phyloP scores from a whole-genome alignment of 768 basidiomycete species.

The Cantharellus cinnabarinus region DNA sequence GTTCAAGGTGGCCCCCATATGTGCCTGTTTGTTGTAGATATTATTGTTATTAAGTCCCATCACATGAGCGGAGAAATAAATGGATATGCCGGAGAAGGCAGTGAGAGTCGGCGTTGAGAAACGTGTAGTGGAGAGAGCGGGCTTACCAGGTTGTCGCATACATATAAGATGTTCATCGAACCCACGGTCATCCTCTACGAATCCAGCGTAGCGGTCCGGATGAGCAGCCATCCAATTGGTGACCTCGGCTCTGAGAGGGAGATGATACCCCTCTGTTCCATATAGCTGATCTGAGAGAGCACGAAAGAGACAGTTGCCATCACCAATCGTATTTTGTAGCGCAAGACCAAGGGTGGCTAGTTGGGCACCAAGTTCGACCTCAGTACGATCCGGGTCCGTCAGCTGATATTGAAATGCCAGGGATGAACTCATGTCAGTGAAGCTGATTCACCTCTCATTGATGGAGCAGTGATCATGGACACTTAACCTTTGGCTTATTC shows the following conservation, averaged over 20 bases:
- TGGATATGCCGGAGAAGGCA: background rate
- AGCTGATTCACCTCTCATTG: background rate
- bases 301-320: slow-evolving; percentile 88
- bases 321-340: slow-evolving; percentile 3
- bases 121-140: slow-evolving; percentile 11
- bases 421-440: background rate
- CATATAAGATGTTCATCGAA: slow-evolving; percentile 48
- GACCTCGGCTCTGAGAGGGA: slow-evolving; percentile 47
- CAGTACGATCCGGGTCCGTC: background rate
- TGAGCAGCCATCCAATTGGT: slow-evolving; percentile 65
- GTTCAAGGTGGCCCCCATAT: slow-evolving; percentile 83
- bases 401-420: background rate
- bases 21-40: slow-evolving; percentile 30
- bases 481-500: slow-evolving; percentile 8
- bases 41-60: background rate
- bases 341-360: background rate
- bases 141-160: slow-evolving; percentile 56
- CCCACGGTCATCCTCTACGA: slow-evolving; percentile 72
- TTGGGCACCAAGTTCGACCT: background rate
- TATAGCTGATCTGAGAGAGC: slow-evolving; percentile 76
- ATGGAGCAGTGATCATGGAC: background rate
- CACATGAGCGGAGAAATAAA: background rate
- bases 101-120: background rate
- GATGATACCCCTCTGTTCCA: slow-evolving; percentile 51
- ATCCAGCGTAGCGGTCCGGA: slow-evolving; percentile 57